Base-by-base conservation (phyloP, 2,329 filamentous ascomycete genomes). In the Alternaria conjuncta region DNA sequence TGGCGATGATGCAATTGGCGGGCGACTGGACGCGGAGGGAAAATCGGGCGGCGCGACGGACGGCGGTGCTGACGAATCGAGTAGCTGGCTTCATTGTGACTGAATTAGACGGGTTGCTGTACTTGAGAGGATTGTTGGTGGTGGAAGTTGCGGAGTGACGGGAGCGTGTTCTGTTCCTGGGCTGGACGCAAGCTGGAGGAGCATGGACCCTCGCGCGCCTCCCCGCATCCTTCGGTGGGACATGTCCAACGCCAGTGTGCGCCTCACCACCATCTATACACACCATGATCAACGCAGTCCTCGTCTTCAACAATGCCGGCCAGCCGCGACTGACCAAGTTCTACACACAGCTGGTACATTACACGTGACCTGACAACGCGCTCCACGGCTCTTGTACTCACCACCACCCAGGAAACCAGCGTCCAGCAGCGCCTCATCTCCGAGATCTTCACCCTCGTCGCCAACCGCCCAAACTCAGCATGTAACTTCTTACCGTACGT, bases 301-400 rank as follows among this genome's bases (percentile, higher is more conserved):
- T 99, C 70, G 95, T 99, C 79, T 99, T 99, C 86, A 99, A 99
- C 78, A 97, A 97, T 84, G 93, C 95, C 74, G 96, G 96, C 68
- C 95, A 99, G 82, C 95, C 96, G 41, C 91, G 96, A 60, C 87
- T 99, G 79, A 98, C 95, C 74, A 98, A 98, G 77, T 99, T 99
- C 86, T 99, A 99, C 81, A 97, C 95, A 2, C 95, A 98, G 80
- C 89, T 99, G 71, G 95, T 97, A 82, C 13, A 36, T 25, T 36
- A 36, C 32, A 43, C 64, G 82, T 75, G 54, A 28, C 32, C 44
- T 20, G n/a, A 50, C 11, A n/a, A 13, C 23, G 23, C 21, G 44
- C 32, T 11, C 25, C 6, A 18, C 8, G 36, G 15, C 36, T 41
- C 36, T 2, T n/a, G 13, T 44, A 43, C 64, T 64, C 36, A 66